Conservation (phyloP, 1,284 basidiomycete species). For the Pisolithus thermaeus region DNA sequence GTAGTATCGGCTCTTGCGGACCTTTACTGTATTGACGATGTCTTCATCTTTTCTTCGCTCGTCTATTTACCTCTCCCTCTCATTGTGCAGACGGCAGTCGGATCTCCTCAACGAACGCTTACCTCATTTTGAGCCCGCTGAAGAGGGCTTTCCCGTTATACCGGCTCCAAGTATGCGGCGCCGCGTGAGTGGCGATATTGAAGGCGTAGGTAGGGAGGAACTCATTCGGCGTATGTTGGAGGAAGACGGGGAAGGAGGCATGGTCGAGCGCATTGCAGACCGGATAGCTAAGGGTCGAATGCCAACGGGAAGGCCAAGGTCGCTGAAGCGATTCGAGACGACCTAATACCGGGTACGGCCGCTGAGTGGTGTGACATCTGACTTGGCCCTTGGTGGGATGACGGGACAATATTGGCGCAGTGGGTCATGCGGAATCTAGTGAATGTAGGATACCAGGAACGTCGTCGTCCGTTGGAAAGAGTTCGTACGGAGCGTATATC, state of each 20-base stretch:
- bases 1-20: slow-evolving; percentile 27
- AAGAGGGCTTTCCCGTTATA: slow-evolving; percentile 40
- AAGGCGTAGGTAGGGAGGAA: slow-evolving; percentile 74
- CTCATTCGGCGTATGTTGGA: slow-evolving; percentile 71
- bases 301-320: slow-evolving; percentile 39
- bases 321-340: slow-evolving; percentile 63
- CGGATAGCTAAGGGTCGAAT: slow-evolving; percentile 49
- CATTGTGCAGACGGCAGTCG: slow-evolving; percentile 62
- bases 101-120: slow-evolving; percentile 93
- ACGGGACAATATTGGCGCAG: background rate
- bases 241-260: slow-evolving; percentile 52
- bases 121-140: slow-evolving; percentile 50
- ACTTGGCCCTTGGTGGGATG: background rate
- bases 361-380: too few relatives aligned
- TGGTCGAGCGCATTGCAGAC: slow-evolving; percentile 57
- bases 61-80: background rate
- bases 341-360: slow-evolving; percentile 24
- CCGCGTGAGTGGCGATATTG: slow-evolving; percentile 45
- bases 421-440: background rate
- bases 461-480: too few relatives aligned
- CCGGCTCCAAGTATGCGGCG: slow-evolving; percentile 62
- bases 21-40: background rate
- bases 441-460: too few relatives aligned
- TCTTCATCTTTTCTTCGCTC: background rate
- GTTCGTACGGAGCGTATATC: too few relatives aligned